Evolutionary conservation across 2,329 filamentous ascomycete species (phyloP).

Genomic region (Tolypocladium sp.): DNA sequence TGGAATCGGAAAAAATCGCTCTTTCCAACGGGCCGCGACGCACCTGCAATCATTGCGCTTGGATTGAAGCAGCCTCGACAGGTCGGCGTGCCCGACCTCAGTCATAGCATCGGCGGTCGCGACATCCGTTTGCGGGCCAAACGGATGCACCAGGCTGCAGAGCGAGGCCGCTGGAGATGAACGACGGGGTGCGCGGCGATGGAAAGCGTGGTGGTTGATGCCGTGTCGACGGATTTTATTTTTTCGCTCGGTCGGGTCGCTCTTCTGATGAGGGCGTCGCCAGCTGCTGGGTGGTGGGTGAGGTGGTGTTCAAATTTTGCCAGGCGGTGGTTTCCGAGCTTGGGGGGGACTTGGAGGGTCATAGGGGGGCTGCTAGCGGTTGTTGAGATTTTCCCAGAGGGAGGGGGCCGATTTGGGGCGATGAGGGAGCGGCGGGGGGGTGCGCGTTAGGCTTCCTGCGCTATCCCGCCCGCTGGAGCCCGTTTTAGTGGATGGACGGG

Average conservation of each 20-base stretch:
- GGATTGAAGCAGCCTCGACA: conserved; percentile 56
- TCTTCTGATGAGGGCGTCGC: conserved; percentile 16
- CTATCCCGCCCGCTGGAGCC: neutral
- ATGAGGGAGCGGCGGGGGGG: neutral
- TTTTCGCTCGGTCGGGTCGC: conserved; percentile 9
- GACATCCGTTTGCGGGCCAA: conserved; percentile 61
- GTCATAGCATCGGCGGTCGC: conserved; percentile 60
- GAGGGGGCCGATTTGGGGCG: neutral
- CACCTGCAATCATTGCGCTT: conserved; percentile 55
- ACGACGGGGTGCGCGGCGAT: conserved; percentile 17
- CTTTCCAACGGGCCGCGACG: conserved; percentile 34
- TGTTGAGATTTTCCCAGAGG: conserved; percentile 2
- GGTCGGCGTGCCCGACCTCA: conserved; percentile 59
- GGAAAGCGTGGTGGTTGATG: conserved; percentile 16
- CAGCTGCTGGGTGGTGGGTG: conserved; percentile 13
- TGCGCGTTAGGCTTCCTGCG: neutral
- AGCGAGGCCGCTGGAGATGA: conserved; percentile 18
- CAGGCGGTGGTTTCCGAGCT: conserved; percentile 10
- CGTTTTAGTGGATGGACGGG: neutral
- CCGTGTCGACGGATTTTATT: conserved; percentile 22
- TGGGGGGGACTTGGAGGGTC: conserved; percentile 1
- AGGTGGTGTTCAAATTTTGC: conserved; percentile 22
- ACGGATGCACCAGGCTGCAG: conserved; percentile 36
- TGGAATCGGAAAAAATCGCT: conserved; percentile 39
- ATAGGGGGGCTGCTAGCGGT: conserved; percentile 4